Evolutionary conservation across 139 green algal species (phyloP), one percentile per base, ranked within the genome.

Genomic region (Coelastrella sp.): DNA sequence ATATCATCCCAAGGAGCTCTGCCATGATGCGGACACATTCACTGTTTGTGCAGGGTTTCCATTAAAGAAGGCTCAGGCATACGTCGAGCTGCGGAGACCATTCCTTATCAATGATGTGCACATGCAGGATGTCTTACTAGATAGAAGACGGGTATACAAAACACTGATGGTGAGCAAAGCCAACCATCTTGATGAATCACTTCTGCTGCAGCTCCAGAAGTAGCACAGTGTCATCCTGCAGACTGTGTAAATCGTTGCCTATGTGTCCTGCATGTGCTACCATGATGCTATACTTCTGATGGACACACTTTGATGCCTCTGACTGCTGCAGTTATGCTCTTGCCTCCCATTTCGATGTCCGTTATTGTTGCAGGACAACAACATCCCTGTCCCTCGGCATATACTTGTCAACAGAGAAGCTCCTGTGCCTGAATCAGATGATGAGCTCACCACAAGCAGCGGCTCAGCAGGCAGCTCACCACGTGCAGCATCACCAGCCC

Each of bases 41-140:
- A 5, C 53, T 64, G 53, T 64, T n/a, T 64, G n/a, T n/a, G 53
- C 53, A 64, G 95, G 96, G n/a, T 99, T 99, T 67, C 97, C 97
- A 0, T 87, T 99, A 15, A 76, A 90, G 19, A 99, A 99, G 92
- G 97, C 92, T 8, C 83, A 87, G 81, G 53, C 53, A 0, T 87
- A 87, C 9, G 69, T 80, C 0, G 81, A 83, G 17, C 88, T 98
- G 75, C 85, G 94, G 35, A 92, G 93, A 72, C 97, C 97, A 11
- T 99, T 98, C 89, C 88, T 98, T 17, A 92, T 99, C 74, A 99
- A 99, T 87, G 95, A 99, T 81, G 88, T 51, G 35, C 67, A 76
- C 37, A 57, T 50, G 67, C 67, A 99, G 91, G 90, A 96, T 59
- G 82, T 92, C 13, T 91, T 99, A 57, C 85, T 98, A 71, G 97